These are phyloP conservation scores for Leucoagaricus sp. DNA, from an alignment of 1,284 basidiomycete genomes.

Conservation along the genomic window DNA sequence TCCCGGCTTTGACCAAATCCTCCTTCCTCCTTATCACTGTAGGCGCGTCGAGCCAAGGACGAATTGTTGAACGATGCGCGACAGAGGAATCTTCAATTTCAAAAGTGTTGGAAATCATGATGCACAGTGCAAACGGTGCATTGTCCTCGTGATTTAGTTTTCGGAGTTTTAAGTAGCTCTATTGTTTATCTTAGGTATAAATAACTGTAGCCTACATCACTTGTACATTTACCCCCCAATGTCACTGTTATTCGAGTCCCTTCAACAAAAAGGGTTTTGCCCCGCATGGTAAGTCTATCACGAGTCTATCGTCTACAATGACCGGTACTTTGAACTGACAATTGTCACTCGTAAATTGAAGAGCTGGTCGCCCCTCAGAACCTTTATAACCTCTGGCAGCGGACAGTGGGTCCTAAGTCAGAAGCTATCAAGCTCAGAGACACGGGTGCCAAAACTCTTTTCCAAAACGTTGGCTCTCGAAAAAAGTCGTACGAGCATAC, in stretches of 20 bases:
- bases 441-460: slow-evolving; percentile 63
- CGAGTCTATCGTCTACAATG: background rate
- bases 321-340: background rate
- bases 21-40: no score
- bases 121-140: no score
- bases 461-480: slow-evolving; percentile 92
- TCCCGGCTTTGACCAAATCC: background rate
- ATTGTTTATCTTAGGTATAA: no score
- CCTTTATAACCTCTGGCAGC: slow-evolving; percentile 78
- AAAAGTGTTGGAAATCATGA: no score
- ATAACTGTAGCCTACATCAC: no score
- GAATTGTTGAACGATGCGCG: slow-evolving; percentile 38
- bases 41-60: no score
- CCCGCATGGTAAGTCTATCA: slow-evolving; percentile 57
- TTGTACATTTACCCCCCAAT: no score
- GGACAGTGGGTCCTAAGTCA: slow-evolving; percentile 53
- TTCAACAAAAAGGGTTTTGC: slow-evolving; percentile 44
- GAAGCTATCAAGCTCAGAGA: slow-evolving; percentile 58
- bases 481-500: slow-evolving; percentile 90
- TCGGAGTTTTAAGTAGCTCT: no score
- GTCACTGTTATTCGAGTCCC: no score
- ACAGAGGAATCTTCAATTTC: slow-evolving; percentile 43
- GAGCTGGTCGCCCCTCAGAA: slow-evolving; percentile 85
- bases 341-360: slow-evolving; percentile 34
- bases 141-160: no score